Evolutionary conservation across 2,329 filamentous ascomycete species (phyloP), one percentile per base, ranked within the genome.

Genomic region (Dothideomycetes sp.): DNA sequence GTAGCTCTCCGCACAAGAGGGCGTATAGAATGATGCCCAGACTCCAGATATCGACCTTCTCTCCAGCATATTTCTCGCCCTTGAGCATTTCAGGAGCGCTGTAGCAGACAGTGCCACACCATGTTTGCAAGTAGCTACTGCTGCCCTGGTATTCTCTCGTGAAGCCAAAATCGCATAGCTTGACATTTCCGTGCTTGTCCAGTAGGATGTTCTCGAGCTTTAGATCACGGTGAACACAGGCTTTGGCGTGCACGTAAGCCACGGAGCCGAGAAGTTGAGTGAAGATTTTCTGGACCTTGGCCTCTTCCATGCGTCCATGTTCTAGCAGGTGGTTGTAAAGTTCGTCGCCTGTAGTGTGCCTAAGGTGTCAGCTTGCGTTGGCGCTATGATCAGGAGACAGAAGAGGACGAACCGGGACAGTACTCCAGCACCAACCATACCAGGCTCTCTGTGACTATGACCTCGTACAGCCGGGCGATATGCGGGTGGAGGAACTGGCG

Each of bases 391-490:
- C 22, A 27, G 22, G 22, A 27, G 12, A 27, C 16, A 31, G 16
- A 17, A 4, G 43, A 37, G 43, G 38, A 44, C 66, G 37, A 75
- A 87, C 85, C 88, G 47, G 85, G 81, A 63, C 91, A 98, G 60
- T 94, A 98, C 66, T 98, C 91, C 53, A 98, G 68, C 19, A 93
- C 91, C 55, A 98, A 73, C 91, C 91, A 98, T 38, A 98, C 93
- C 60, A 96, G 63, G 36, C 70, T 79, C 64, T 98, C 91, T 2
- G 91, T 98, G 46, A 98, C 88, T 52, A 98, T 94, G 44, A 98
- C 89, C 68, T 98, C 91, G 68, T 98, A 96, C 16, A 98, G 70
- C 37, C 91, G 77, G 34, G 91, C 88, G 53, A 98, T 98, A 64
- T 98, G 91, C 16, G 91, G 91, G 57, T 98, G 91, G 48, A 94